phyloP scores from a whole-genome alignment of 148 eudicot species.

The Diospyros kaki region DNA sequence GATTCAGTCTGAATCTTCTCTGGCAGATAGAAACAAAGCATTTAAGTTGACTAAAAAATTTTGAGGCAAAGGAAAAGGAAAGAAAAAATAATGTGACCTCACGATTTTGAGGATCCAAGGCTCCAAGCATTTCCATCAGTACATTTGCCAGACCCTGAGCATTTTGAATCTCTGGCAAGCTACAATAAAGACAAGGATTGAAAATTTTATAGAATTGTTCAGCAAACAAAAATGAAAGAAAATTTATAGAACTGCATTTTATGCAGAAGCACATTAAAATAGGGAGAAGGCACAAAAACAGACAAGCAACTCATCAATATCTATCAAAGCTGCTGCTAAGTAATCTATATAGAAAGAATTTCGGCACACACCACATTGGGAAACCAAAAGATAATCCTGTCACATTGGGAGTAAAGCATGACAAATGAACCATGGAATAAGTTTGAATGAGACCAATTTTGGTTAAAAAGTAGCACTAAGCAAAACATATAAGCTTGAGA shows the following conservation, averaged over 20 bases:
- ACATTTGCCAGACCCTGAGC: conserved; percentile 81
- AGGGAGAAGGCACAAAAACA: neutral
- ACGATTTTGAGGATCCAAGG: conserved; percentile 59
- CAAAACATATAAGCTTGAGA: too few species aligned
- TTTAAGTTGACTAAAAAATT: neutral
- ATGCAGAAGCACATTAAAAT: neutral
- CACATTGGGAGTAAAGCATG: too few species aligned
- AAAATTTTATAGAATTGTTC: neutral
- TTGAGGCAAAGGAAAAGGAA: neutral
- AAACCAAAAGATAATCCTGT: too few species aligned
- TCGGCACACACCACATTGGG: neutral
- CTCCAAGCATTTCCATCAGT: conserved; percentile 67
- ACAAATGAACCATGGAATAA: too few species aligned
- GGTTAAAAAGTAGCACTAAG: too few species aligned
- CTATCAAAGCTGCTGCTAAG: neutral
- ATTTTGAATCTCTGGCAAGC: conserved; percentile 49
- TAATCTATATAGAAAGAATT: neutral
- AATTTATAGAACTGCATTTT: neutral
- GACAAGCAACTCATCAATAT: neutral
- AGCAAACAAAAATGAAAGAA: too few species aligned
- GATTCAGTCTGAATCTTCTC: neutral
- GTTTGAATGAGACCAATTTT: too few species aligned
- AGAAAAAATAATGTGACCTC: conserved; percentile 29
- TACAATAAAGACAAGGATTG: neutral
- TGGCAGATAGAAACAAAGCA: neutral